Evolutionary conservation across 2,329 filamentous ascomycete species (phyloP), one percentile per base, ranked within the genome.

Genomic region (Curvularia hawaiiensis): DNA sequence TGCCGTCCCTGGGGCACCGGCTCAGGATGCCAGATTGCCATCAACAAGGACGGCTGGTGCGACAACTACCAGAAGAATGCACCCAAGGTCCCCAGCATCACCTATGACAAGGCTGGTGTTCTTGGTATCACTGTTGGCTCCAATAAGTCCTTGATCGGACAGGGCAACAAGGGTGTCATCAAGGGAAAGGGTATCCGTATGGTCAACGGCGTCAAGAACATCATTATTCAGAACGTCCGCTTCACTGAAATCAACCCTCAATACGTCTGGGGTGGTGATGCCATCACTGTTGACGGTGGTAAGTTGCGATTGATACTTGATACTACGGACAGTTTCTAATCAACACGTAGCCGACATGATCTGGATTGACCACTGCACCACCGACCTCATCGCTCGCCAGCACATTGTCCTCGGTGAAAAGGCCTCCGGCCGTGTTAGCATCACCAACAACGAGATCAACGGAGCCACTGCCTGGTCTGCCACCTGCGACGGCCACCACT

Each of bases 391-490:
- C 62, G 84, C 83, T 52, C 84, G 85, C 44, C 85, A 87, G 73
- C 82, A 86, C 77, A 82, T 86, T 49, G 85, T 87, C 49, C 79
- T 84, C 49, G 85, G 85, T 58, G 82, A 79, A 68, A 67, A 71
- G 3, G 80, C 83, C 50, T 81, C 79, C 65, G 80, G 79, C 70
- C 82, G 83, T 44, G 82, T 88, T 20, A 85, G 84, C 28, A 81
- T 88, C 70, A 84, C 84, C 64, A 87, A 88, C 80, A 79, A 70
- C 75, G 82, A 85, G 68, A 82, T 88, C 64, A 81, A 88, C 66
- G 85, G 85, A 45, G 69, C 70, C 24, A 80, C 80, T 33, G 70
- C 75, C 18, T 87, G 79, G 77, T 86, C 84, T 11, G 81, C 85
- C 4, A 83, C 80, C 46, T 88, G 85, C 73, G 78, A 87, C 67